These are phyloP conservation scores for Cytospora chrysosperma DNA, from an alignment of 2,329 filamentous ascomycete species.

Conservation along the genomic window DNA sequence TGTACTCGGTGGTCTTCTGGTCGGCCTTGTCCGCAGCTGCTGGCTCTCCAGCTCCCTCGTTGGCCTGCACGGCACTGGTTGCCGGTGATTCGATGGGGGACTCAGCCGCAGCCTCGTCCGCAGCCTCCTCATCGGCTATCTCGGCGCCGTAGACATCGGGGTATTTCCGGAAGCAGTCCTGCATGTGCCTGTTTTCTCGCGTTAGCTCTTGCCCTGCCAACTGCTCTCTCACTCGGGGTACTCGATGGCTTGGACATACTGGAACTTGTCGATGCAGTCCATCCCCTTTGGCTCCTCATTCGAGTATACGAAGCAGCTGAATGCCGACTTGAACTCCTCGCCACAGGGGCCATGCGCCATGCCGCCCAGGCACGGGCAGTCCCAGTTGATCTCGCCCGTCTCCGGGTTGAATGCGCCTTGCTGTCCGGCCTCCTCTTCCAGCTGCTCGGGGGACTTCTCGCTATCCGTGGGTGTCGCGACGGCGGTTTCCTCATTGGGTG, in stretches of 20 bases:
- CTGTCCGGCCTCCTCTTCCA: conserved; percentile 80
- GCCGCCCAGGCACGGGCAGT: conserved; percentile 93
- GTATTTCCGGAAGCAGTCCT: conserved; percentile 91
- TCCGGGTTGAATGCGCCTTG: conserved; percentile 97
- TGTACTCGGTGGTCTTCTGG: neutral
- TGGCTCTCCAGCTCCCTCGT: neutral
- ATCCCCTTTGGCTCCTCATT: conserved; percentile 95
- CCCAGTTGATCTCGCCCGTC: conserved; percentile 99
- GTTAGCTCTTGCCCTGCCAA: conserved; percentile 6
- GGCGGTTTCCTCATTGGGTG: conserved; percentile 30
- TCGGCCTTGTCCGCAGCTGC: conserved; percentile 2
- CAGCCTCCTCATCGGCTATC: conserved; percentile 70
- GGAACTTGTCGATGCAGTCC: conserved; percentile 97
- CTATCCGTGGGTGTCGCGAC: conserved; percentile 15
- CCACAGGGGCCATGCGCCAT: conserved; percentile 97
- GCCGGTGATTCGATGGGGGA: conserved; percentile 3
- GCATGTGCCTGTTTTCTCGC: conserved; percentile 72
- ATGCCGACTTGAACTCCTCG: conserved; percentile 90
- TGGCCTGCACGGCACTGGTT: neutral
- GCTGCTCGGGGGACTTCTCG: conserved; percentile 44
- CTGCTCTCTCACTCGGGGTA: no score
- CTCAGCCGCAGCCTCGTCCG: conserved; percentile 20
- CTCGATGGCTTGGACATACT: conserved; percentile 57
- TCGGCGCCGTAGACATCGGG: conserved; percentile 92
- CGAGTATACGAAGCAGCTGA: conserved; percentile 98